These are phyloP conservation scores for Gnetum montanum DNA, from an alignment of 75 land plant species.

Conservation along the genomic window DNA sequence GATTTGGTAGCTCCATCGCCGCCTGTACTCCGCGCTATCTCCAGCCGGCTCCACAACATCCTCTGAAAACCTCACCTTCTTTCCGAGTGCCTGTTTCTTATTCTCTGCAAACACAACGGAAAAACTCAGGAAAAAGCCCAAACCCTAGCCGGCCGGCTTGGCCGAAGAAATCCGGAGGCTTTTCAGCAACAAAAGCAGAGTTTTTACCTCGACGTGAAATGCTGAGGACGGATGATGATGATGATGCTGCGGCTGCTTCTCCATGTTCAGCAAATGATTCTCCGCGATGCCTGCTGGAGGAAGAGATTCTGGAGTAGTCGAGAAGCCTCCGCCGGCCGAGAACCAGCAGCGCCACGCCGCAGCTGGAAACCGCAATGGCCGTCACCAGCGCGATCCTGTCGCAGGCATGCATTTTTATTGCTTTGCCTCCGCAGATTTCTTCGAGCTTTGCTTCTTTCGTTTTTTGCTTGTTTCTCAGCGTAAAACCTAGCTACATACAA, in stretches of 20 bases:
- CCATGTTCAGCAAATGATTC: too few relatives aligned
- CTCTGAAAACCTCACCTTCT: constrained; percentile 8
- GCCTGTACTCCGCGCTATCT: neutral
- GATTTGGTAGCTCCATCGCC: too few relatives aligned
- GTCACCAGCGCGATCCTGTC: constrained; percentile 7
- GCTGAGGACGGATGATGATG: neutral
- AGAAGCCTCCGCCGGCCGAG: constrained; percentile 1
- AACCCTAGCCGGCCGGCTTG: neutral
- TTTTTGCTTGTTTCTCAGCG: too few relatives aligned
- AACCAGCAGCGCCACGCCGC: neutral
- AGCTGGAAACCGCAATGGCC: constrained; percentile 4
- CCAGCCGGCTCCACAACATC: constrained; percentile 7
- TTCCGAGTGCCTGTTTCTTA: neutral
- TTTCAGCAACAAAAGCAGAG: constrained; percentile 1
- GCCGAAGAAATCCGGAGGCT: neutral
- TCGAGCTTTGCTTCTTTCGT: too few relatives aligned
- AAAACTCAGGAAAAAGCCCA: neutral
- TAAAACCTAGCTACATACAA: too few relatives aligned
- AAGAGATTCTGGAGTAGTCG: neutral
- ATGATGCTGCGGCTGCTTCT: too few relatives aligned
- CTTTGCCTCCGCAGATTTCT: neutral
- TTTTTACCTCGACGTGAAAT: neutral
- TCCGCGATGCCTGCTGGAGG: too few relatives aligned
- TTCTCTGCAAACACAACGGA: neutral
- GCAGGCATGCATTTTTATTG: neutral